A percentile compares a stretch with the other conserved stretches of the same genome.
These are phyloP conservation scores for Ganoderma leucocontextum DNA, from an alignment of 1,284 basidiomycete genomes.

Conservation along the genomic window DNA sequence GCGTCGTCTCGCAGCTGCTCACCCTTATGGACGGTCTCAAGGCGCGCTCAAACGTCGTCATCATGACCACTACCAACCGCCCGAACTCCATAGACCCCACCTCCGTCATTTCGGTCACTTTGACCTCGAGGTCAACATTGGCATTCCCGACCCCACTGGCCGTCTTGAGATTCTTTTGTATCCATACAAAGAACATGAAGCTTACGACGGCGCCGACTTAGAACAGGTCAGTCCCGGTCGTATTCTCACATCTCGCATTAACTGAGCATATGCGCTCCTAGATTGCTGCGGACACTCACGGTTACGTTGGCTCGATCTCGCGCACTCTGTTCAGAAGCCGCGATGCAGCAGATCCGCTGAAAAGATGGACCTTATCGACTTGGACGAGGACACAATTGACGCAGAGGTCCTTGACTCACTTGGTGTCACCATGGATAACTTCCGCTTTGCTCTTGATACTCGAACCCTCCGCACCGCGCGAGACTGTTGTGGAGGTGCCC, in stretches of 20 bases:
- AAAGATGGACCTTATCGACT: too few relatives aligned
- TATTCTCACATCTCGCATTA: neutral
- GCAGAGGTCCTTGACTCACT: too few relatives aligned
- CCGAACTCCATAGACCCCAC: conserved; percentile 99
- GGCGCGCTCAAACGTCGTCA: conserved; percentile 98
- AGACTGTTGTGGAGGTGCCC: too few relatives aligned
- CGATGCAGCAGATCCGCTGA: too few relatives aligned
- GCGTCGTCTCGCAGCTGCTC: conserved; percentile 97
- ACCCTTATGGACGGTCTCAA: conserved; percentile 99
- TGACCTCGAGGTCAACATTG: conserved; percentile 99
- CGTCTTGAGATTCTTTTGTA: conserved; percentile 98
- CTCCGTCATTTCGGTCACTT: conserved; percentile 98
- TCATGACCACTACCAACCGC: conserved; percentile 99
- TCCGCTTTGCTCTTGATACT: too few relatives aligned
- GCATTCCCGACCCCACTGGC: conserved; percentile 98
- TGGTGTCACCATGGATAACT: too few relatives aligned
- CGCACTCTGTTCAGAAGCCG: too few relatives aligned
- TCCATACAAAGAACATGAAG: conserved; percentile 99
- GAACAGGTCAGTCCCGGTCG: conserved; percentile 75
- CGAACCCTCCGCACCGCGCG: too few relatives aligned
- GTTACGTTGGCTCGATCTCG: too few relatives aligned
- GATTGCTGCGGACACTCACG: too few relatives aligned
- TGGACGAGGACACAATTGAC: too few relatives aligned
- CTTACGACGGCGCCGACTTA: conserved; percentile 96
- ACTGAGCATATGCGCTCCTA: conserved; percentile 40